A percentile compares a stretch with the other conserved stretches of the same genome.
Conservation (phyloP, 441 rosid species). For the Populus hybrid region DNA sequence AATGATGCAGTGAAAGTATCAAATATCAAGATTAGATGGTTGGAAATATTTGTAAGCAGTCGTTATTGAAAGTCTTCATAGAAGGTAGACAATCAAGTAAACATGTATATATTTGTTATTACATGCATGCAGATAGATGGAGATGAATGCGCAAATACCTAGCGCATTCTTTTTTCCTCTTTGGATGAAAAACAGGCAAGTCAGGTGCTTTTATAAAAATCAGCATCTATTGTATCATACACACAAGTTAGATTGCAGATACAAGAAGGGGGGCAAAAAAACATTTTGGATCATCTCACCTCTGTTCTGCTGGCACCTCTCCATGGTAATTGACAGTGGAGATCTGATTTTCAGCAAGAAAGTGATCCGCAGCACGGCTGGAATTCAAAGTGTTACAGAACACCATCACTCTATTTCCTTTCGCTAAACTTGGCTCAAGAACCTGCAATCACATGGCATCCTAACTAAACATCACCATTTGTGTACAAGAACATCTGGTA, state of each 20-base stretch:
- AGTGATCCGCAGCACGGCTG: slow-evolving; percentile 91
- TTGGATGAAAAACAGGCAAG: not conserved
- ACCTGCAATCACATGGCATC: slow-evolving; percentile 48
- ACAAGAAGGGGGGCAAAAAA: not conserved
- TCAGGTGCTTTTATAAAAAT: not conserved
- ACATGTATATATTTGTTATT: not conserved
- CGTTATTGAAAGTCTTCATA: not conserved
- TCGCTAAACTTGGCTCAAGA: slow-evolving; percentile 91
- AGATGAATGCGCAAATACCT: not conserved
- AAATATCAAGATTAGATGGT: not conserved
- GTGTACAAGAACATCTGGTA: not conserved
- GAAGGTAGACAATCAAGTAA: not conserved
- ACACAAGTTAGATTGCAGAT: not conserved
- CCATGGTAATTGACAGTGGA: slow-evolving; percentile 93
- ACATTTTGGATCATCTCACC: slow-evolving; percentile 35
- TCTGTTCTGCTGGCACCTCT: slow-evolving; percentile 90
- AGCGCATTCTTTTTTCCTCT: not conserved
- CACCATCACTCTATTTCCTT: slow-evolving; percentile 94
- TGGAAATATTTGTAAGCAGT: not conserved
- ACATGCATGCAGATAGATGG: not conserved
- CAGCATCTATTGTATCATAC: not conserved
- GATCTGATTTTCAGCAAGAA: slow-evolving; percentile 71
- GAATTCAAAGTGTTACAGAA: slow-evolving; percentile 90
- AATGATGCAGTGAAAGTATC: not conserved
- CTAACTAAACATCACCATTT: slow-evolving; percentile 9